phyloP scores from a whole-genome alignment of 768 basidiomycete species.

The Tricholoma furcatifolium region DNA sequence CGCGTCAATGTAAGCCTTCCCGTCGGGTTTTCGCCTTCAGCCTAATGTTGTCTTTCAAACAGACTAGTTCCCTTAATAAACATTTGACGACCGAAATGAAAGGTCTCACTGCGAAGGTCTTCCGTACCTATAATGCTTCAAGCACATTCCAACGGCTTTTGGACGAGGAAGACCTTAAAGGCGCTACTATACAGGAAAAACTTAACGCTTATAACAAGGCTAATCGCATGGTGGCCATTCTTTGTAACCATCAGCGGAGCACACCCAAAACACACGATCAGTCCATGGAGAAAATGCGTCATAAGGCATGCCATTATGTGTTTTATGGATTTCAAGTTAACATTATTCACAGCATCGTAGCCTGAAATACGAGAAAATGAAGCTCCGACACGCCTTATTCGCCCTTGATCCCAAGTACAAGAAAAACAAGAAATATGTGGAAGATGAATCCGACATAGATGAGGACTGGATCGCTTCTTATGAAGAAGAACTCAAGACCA shows the following conservation, averaged over 20 bases:
- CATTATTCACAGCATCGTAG: conserved; percentile 64
- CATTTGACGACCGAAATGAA: conserved; percentile 94
- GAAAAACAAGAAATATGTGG: conserved; percentile 74
- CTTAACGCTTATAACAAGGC: conserved; percentile 96
- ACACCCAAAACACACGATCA: conserved; percentile 91
- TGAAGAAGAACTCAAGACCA: conserved; percentile 74
- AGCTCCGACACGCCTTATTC: conserved; percentile 87
- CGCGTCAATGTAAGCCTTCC: conserved; percentile 76
- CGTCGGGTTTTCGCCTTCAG: neutral
- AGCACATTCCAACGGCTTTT: conserved; percentile 92
- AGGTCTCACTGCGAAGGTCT: conserved; percentile 97
- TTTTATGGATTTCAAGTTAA: neutral
- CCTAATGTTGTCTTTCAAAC: conserved; percentile 16
- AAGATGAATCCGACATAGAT: conserved; percentile 91
- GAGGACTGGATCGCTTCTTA: conserved; percentile 85
- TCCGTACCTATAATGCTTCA: conserved; percentile 99
- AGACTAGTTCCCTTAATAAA: conserved; percentile 88
- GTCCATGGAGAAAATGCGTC: conserved; percentile 90
- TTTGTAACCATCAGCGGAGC: conserved; percentile 98
- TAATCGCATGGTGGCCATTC: conserved; percentile 93
- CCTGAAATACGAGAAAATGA: conserved; percentile 97
- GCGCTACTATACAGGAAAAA: conserved; percentile 89
- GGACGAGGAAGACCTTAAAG: conserved; percentile 58
- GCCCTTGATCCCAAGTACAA: conserved; percentile 73
- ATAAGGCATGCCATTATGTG: conserved; percentile 61